These are phyloP conservation scores for Eutrema salsugineum DNA, from an alignment of 441 rosid genomes.

Conservation along the genomic window DNA sequence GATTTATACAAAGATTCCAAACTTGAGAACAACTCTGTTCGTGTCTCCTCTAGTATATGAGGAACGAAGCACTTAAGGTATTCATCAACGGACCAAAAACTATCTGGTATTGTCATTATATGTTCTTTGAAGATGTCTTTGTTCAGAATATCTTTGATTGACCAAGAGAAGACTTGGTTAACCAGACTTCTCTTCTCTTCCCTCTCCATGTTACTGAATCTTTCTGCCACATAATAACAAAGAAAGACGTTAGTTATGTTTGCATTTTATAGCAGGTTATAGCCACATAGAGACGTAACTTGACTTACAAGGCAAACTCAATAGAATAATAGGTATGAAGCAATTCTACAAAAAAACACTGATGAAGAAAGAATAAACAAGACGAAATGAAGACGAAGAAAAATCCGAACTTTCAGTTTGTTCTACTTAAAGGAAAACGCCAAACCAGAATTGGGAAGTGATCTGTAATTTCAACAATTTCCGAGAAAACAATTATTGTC, in stretches of 20 bases:
- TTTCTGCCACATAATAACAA: background rate
- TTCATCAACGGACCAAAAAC: constrained; percentile 2
- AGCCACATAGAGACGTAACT: background rate
- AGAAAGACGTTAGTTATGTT: background rate
- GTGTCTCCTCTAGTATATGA: constrained; percentile 20
- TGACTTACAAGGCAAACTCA: background rate
- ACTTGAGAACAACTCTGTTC: constrained; percentile 2
- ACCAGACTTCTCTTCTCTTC: background rate
- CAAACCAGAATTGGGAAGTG: background rate
- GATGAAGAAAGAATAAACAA: background rate
- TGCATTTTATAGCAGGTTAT: background rate
- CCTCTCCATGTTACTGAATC: background rate
- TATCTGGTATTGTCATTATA: constrained; percentile 19
- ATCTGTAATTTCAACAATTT: background rate
- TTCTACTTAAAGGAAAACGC: background rate
- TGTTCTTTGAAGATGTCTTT: constrained; percentile 13
- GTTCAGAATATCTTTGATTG: constrained; percentile 9
- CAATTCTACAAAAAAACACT: background rate
- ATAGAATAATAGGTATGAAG: background rate
- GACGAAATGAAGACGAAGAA: background rate
- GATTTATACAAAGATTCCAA: constrained; percentile 3
- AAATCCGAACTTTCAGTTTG: background rate
- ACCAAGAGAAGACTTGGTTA: constrained; percentile 10
- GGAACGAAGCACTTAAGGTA: constrained; percentile 20
- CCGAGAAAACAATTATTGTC: background rate